Base-by-base conservation (phyloP, 106 monocot genomes). In the Amphibolis antarctica region DNA sequence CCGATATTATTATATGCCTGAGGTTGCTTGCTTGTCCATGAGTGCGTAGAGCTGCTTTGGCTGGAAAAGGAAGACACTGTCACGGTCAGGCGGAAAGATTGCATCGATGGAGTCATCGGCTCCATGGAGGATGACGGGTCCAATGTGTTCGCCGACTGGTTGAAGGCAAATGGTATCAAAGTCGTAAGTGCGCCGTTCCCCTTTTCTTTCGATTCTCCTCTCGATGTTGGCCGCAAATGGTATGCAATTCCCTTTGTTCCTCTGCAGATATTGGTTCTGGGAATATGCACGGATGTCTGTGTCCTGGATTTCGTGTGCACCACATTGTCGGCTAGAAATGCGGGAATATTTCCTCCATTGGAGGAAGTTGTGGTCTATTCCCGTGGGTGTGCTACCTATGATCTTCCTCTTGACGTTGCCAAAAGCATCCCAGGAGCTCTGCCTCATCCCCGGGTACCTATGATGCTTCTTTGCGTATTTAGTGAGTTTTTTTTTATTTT, bases 221-320 rank as follows among this genome's bases (percentile, higher is more conserved):
- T n/a, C n/a, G n/a, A n/a, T n/a, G n/a, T n/a, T n/a, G n/a, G n/a
- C n/a, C n/a, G n/a, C n/a, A n/a, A n/a, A n/a, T n/a, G n/a, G n/a
- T n/a, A n/a, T n/a, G n/a, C n/a, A n/a, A n/a, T n/a, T n/a, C n/a
- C n/a, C n/a, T n/a, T n/a, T n/a, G n/a, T n/a, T 28, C 27, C 49
- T 57, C 66, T 76, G 70, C 49, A 92, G 92, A 74, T 83, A 45
- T 72, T 93, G 76, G 88, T 93, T 27, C 3, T 85, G 21, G 93
- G 93, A 48, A 85, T 93, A 80, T 93, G 93, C 81, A 93, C 93
- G 4, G 88, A 93, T 43, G 62, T 93, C 21, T 93, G 93, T 63
- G 93, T 93, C 43, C 44, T 83, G 55, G 93, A 93, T 68, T 85
- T 93, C 53, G 85, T 78, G 5, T 71, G 79, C 27, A 77, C 80